Percentiles rank a stretch among this genome's conserved stretches.
Evolutionary conservation across 2,329 filamentous ascomycete species (phyloP).

Genomic region (Aureobasidium uvarum): DNA sequence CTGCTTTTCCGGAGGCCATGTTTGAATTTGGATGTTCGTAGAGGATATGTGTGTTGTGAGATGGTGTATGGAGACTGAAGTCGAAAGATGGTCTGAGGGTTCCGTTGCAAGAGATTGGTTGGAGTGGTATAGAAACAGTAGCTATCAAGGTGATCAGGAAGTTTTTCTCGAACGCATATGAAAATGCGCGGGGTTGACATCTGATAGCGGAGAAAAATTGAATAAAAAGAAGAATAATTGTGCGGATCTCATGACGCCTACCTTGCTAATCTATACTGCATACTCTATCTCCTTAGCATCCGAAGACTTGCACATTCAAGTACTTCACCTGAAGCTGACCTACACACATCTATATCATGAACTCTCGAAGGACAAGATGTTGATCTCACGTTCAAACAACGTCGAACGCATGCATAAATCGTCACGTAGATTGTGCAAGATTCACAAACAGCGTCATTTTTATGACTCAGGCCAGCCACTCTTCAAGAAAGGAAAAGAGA

Average conservation of each 20-base stretch:
- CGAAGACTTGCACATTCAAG: too few relatives aligned
- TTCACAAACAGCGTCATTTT: constrained; percentile 8
- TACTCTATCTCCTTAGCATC: background rate
- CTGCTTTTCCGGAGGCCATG: constrained; percentile 26
- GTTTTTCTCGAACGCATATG: constrained; percentile 9
- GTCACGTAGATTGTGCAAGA: constrained; percentile 10
- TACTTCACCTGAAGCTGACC: background rate
- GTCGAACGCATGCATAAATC: background rate
- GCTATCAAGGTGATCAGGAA: constrained; percentile 6
- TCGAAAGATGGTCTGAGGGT: background rate
- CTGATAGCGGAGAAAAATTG: constrained; percentile 3
- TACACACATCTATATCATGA: background rate
- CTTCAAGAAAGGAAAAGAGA: background rate
- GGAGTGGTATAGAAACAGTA: background rate
- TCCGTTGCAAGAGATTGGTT: background rate
- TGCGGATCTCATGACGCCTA: background rate
- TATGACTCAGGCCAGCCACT: constrained; percentile 15
- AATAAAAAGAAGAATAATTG: background rate
- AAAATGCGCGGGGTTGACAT: constrained; percentile 17
- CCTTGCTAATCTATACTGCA: background rate
- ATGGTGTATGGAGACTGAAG: background rate
- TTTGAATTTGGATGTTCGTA: background rate
- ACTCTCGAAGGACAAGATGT: background rate
- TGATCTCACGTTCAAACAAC: background rate
- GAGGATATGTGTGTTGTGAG: background rate